A percentile compares a stretch with the other conserved stretches of the same genome.
phyloP scores from a whole-genome alignment of 768 basidiomycete genomes.

The Lactifluus pinguis region DNA sequence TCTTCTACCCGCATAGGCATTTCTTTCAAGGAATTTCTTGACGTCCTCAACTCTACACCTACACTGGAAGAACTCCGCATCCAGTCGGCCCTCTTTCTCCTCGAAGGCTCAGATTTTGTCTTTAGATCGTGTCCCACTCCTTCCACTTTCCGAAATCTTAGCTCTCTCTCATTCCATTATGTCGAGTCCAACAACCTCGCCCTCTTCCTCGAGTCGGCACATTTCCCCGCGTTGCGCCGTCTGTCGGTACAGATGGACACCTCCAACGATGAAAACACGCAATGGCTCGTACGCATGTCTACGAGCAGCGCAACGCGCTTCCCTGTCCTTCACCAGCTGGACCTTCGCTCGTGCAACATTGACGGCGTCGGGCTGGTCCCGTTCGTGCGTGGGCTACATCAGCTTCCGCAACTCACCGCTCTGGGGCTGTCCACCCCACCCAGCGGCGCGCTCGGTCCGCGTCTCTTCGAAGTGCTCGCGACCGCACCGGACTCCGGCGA shows the following conservation, averaged over 20 bases:
- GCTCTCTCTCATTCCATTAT: conserved; percentile 20
- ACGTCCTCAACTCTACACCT: conserved; percentile 15
- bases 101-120: conserved; percentile 23
- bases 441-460: conserved; percentile 20
- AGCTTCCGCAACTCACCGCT: conserved; percentile 24
- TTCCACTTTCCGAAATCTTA: conserved; percentile 20
- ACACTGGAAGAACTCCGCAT: conserved; percentile 23
- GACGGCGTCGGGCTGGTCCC: conserved; percentile 26
- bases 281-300: conserved; percentile 25
- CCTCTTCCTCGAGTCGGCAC: conserved; percentile 25
- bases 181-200: conserved; percentile 25
- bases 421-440: conserved; percentile 25
- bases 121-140: conserved; percentile 19
- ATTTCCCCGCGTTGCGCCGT: conserved; percentile 21
- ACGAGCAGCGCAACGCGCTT: conserved; percentile 18
- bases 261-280: conserved; percentile 23
- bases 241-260: conserved; percentile 24
- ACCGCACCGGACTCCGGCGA: conserved; percentile 13
- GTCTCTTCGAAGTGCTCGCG: conserved; percentile 26
- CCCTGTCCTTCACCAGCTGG: conserved; percentile 23
- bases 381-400: conserved; percentile 25
- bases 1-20: conserved; percentile 21
- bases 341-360: conserved; percentile 26
- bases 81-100: conserved; percentile 22
- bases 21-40: conserved; percentile 23